A percentile compares a stretch with the other conserved stretches of the same genome.
These are phyloP conservation scores for Cyclospora cayetanensis DNA, from an alignment of 169 alveolate genomes.

Conservation along the genomic window DNA sequence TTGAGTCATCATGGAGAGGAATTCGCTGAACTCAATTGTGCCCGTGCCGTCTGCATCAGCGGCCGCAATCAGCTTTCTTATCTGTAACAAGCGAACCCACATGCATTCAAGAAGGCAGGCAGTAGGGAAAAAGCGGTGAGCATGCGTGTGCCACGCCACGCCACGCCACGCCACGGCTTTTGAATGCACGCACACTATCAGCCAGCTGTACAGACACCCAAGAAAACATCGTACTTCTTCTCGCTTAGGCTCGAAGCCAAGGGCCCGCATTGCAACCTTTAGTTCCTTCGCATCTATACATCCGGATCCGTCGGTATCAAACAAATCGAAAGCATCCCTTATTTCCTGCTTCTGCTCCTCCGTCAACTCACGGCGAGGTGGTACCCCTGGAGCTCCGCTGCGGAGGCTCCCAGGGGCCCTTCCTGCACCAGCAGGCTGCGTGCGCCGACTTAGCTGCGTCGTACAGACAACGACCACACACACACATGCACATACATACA, in stretches of 20 bases:
- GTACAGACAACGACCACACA: background rate
- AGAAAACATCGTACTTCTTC: constrained; percentile 91
- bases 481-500: too few species aligned
- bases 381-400: background rate
- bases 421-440: background rate
- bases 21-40: constrained; percentile 83
- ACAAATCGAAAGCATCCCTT: constrained; percentile 97
- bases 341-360: constrained; percentile 96
- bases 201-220: too few species aligned
- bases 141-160: too few species aligned
- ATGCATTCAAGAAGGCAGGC: too few species aligned
- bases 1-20: constrained; percentile 83
- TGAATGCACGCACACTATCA: too few species aligned
- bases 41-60: constrained; percentile 95
- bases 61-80: constrained; percentile 92
- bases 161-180: too few species aligned
- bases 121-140: too few species aligned
- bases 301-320: constrained; percentile 96
- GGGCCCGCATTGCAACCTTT: constrained; percentile 99
- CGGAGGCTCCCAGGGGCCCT: background rate
- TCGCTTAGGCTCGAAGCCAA: constrained; percentile 98
- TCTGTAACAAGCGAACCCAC: constrained; percentile 79
- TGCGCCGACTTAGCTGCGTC: background rate
- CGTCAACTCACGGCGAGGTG: constrained; percentile 89
- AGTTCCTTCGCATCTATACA: constrained; percentile 96